These are phyloP conservation scores for Rostrohypoxylon terebratum DNA, from an alignment of 495 filamentous ascomycete genomes.

Conservation along the genomic window DNA sequence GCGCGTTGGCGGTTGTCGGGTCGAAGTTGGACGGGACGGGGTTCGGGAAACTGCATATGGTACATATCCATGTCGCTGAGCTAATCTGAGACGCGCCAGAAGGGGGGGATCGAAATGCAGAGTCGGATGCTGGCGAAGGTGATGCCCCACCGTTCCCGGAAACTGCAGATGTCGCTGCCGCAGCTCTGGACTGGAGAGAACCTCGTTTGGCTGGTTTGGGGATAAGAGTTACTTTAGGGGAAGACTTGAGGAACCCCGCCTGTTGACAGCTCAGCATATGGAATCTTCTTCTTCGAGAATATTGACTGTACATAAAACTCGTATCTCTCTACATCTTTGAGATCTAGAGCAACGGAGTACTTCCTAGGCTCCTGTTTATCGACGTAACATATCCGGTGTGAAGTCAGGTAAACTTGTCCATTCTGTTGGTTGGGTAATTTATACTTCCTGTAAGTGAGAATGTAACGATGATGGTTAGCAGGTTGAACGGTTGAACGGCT, in stretches of 20 bases:
- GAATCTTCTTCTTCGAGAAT: constrained; percentile 12
- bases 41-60: constrained; percentile 98
- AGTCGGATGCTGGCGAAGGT: constrained; percentile 61
- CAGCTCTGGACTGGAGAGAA: constrained; percentile 59
- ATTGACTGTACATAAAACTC: constrained; percentile 81
- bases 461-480: constrained; percentile 31
- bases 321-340: constrained; percentile 90
- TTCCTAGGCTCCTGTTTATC: constrained; percentile 88
- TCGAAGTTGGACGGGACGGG: constrained; percentile 94
- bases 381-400: constrained; percentile 94
- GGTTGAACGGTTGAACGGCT: constrained; percentile 3
- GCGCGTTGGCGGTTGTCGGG: constrained; percentile 75
- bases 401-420: constrained; percentile 95
- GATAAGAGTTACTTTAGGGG: constrained; percentile 88
- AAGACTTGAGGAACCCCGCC: constrained; percentile 96
- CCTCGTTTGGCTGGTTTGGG: constrained; percentile 76
- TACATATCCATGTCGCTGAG: constrained; percentile 94
- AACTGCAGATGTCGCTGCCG: constrained; percentile 50
- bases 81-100: constrained; percentile 62
- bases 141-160: constrained; percentile 61
- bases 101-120: constrained; percentile 61
- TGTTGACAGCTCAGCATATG: constrained; percentile 52
- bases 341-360: constrained; percentile 83
- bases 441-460: constrained; percentile 74
- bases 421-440: constrained; percentile 95